Conservation (phyloP, 2,329 filamentous ascomycete genomes). For the Samsoniella hepiali region DNA sequence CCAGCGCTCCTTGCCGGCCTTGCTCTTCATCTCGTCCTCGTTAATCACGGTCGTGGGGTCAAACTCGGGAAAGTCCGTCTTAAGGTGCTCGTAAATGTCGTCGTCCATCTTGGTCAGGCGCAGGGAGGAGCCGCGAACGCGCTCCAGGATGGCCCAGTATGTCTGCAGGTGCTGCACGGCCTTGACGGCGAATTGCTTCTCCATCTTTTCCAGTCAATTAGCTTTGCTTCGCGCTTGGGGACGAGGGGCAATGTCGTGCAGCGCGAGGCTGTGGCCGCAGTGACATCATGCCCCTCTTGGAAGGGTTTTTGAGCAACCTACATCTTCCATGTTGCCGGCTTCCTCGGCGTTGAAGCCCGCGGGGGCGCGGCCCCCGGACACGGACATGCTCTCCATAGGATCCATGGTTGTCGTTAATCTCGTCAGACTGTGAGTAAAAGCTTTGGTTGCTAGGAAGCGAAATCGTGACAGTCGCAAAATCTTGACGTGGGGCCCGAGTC, state of each 20-base stretch:
- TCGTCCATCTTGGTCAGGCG: constrained; percentile 93
- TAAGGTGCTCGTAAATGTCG: constrained; percentile 88
- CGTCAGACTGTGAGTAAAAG: not conserved
- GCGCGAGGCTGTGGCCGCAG: not conserved
- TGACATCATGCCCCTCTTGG: constrained; percentile 13
- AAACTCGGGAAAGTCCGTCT: constrained; percentile 86
- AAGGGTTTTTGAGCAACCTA: constrained; percentile 36
- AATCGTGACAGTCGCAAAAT: constrained; percentile 10
- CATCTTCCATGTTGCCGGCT: constrained; percentile 54
- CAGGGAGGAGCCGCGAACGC: constrained; percentile 80
- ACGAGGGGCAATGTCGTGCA: constrained; percentile 4
- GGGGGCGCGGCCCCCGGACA: constrained; percentile 37
- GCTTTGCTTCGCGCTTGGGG: no score
- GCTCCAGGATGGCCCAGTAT: constrained; percentile 95
- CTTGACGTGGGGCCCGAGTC: constrained; percentile 17
- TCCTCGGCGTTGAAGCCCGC: constrained; percentile 58
- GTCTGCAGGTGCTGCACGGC: constrained; percentile 94
- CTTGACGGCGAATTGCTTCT: constrained; percentile 99
- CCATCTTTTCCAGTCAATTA: constrained; percentile 61
- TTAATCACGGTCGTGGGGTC: constrained; percentile 76
- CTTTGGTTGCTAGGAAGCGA: not conserved
- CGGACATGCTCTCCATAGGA: constrained; percentile 38
- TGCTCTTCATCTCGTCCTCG: constrained; percentile 98
- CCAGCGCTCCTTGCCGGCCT: constrained; percentile 90
- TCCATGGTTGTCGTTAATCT: constrained; percentile 31